These are phyloP conservation scores for Phanerodontia chrysosporium DNA, from an alignment of 768 basidiomycete genomes.

Conservation along the genomic window DNA sequence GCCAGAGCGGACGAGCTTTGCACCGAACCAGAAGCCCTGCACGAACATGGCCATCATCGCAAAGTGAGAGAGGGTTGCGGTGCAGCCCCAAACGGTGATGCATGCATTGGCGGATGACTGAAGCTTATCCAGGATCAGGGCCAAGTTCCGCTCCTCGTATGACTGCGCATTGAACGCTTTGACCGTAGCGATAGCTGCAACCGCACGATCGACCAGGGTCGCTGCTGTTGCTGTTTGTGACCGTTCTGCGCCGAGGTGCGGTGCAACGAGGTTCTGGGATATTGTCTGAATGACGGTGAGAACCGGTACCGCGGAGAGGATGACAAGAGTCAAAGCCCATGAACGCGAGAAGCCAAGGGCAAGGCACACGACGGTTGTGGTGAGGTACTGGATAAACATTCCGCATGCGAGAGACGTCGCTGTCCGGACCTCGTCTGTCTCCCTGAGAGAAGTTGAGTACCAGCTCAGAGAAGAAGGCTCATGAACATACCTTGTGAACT, in stretches of 20 bases:
- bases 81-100: constrained; percentile 72
- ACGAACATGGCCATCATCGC: constrained; percentile 91
- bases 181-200: constrained; percentile 78
- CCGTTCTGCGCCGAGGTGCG: constrained; percentile 67
- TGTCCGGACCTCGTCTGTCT: constrained; percentile 89
- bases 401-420: constrained; percentile 81
- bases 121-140: constrained; percentile 41
- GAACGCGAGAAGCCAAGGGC: constrained; percentile 78
- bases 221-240: constrained; percentile 65
- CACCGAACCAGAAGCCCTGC: constrained; percentile 94
- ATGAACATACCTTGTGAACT: constrained; percentile 70
- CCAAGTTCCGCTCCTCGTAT: constrained; percentile 47
- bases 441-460: constrained; percentile 42
- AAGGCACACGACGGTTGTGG: constrained; percentile 75
- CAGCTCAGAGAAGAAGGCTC: not conserved
- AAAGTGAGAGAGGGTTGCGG: constrained; percentile 69
- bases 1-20: constrained; percentile 80
- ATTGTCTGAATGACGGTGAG: constrained; percentile 72
- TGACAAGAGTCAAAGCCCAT: constrained; percentile 83
- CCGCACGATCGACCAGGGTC: constrained; percentile 74
- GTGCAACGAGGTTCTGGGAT: constrained; percentile 65
- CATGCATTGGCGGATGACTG: constrained; percentile 47
- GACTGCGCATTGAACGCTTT: constrained; percentile 84
- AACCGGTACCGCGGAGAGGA: constrained; percentile 84
- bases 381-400: constrained; percentile 73